Conservation (phyloP, 805 yeast genomes). For the Dipodascus geniculatus region DNA sequence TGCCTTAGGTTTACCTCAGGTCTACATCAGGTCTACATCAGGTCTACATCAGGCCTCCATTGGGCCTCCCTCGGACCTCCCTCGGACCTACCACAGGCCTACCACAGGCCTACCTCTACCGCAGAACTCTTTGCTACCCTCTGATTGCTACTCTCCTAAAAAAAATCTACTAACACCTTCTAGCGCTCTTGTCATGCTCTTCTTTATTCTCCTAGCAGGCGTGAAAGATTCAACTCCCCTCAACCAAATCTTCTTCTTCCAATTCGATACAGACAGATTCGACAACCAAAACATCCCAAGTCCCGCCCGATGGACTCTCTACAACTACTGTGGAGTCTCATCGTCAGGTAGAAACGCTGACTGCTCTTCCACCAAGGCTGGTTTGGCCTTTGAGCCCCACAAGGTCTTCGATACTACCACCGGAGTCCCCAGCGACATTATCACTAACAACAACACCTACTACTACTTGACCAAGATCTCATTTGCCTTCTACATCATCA, state of each 20-base stretch:
- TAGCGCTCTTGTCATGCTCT: constrained; percentile 41
- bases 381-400: constrained; percentile 75
- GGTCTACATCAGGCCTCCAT: no score
- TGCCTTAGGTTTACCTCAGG: no score
- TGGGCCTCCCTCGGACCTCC: no score
- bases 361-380: constrained; percentile 52
- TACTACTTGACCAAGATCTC: constrained; percentile 60
- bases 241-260: constrained; percentile 64
- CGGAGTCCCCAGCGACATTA: constrained; percentile 45
- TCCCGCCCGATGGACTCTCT: constrained; percentile 70
- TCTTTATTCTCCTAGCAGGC: constrained; percentile 62
- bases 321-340: constrained; percentile 45
- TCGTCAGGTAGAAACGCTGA: constrained; percentile 33
- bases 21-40: no score
- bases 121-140: background rate
- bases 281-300: constrained; percentile 24
- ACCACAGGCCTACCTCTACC: no score
- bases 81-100: no score
- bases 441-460: constrained; percentile 36
- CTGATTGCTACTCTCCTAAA: background rate
- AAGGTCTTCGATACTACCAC: constrained; percentile 50
- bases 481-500: constrained; percentile 51
- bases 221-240: constrained; percentile 40
- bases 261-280: constrained; percentile 56
- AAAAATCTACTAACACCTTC: no score